phyloP scores from a whole-genome alignment of 306 rosid species.

The Biancaea sappan region DNA sequence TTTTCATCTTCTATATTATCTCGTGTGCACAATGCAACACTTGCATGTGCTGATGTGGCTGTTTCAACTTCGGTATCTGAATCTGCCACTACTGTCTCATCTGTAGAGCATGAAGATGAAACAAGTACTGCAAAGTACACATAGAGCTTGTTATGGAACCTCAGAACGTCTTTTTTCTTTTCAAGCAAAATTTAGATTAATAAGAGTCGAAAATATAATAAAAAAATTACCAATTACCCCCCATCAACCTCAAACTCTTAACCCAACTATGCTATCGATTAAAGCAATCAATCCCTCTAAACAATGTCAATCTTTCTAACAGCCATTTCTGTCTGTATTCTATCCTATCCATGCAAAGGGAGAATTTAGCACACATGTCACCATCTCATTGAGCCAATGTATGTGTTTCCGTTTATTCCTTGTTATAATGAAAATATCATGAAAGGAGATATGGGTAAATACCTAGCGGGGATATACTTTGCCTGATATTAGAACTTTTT shows the following conservation, averaged over 20 bases:
- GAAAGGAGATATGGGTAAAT: constrained; percentile 1
- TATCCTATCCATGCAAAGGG: constrained; percentile 11
- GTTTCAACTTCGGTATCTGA: constrained; percentile 81
- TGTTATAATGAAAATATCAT: neutral
- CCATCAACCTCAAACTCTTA: neutral
- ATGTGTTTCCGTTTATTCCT: constrained; percentile 1
- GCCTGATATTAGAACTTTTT: neutral
- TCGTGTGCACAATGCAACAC: constrained; percentile 33
- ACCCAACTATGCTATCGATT: neutral
- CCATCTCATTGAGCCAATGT: neutral
- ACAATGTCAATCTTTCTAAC: constrained; percentile 23
- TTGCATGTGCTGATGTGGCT: constrained; percentile 51
- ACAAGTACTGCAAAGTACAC: constrained; percentile 63
- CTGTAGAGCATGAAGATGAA: constrained; percentile 90
- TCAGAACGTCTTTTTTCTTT: constrained; percentile 1
- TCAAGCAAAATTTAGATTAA: constrained; percentile 1
- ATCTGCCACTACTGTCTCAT: constrained; percentile 87
- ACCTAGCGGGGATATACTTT: neutral
- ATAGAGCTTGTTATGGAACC: constrained; percentile 25
- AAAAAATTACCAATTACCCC: neutral
- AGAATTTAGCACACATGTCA: neutral
- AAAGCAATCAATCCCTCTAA: constrained; percentile 24
- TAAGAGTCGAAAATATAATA: neutral
- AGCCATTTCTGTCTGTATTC: constrained; percentile 4
- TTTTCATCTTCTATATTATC: constrained; percentile 34